Base-by-base conservation (phyloP, 2,329 filamentous ascomycete genomes). In the Aspergillus uvarum region DNA sequence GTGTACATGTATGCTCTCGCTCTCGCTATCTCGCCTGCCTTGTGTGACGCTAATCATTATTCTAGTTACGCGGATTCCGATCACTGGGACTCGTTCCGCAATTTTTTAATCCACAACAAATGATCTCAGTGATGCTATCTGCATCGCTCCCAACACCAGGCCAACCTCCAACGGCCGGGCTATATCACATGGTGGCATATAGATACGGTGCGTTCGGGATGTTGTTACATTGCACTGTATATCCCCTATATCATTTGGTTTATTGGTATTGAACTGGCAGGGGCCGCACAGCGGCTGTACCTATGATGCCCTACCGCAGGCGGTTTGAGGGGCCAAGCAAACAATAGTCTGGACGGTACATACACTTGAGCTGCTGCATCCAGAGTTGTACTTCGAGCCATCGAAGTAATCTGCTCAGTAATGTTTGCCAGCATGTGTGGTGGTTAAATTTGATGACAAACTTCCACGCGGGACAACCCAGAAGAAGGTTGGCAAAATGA, bases 81-180 rank as follows among this genome's bases (percentile, higher is more conserved):
- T 71, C 83, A 90, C 60, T 99, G 94, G 92, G 90, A 96, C 72
- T 90, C 89, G 44, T 81, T 96, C 73, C 82, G 89, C 75, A 98
- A 89, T 67, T 87, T 98, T 70, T 71, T 96, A 21, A 89, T 91
- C 84, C 89, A 96, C 76, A 98, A 98, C 73, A 87, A 83, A 77
- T 86, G 67, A 63, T 64, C 51, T 44, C 38, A 44, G 12, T n/a
- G 54, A 32, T 4, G 24, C 31, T 16, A 32, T 11, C 52, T n/a
- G 10, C 21, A 26, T 54, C 54, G n/a, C 26, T 35, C 22, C 52
- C 16, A 19, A 6, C 4, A 16, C 5, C 16, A n/a, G 14, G 38
- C 6, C 38, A 12, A 44, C n/a, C 6, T 44, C 38, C 38, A 19
- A n/a, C 6, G 16, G 14, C 38, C 8, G 38, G 14, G n/a, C 5